Percentiles rank a stretch among this genome's conserved stretches.
These are phyloP conservation scores for Nevesoporus exiguus DNA, from an alignment of 768 basidiomycete genomes.

Conservation along the genomic window DNA sequence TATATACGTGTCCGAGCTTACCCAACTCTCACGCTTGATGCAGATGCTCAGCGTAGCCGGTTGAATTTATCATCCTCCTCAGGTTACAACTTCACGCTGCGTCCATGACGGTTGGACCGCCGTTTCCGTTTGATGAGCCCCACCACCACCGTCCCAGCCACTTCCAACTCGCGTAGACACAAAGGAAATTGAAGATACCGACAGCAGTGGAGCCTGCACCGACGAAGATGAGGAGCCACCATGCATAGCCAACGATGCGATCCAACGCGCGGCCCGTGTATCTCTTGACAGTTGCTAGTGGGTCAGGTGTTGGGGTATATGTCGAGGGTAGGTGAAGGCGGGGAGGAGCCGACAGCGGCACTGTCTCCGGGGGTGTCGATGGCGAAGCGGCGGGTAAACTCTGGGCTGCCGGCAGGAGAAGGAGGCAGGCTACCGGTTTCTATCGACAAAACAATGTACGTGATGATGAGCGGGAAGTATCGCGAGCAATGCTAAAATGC, in stretches of 20 bases:
- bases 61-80: background rate
- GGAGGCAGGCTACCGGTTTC: slow-evolving; percentile 85
- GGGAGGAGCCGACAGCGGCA: slow-evolving; percentile 30
- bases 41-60: background rate
- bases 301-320: slow-evolving; percentile 55
- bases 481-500: background rate
- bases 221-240: slow-evolving; percentile 71
- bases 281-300: slow-evolving; percentile 51
- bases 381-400: slow-evolving; percentile 19
- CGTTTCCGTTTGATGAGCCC: slow-evolving; percentile 10
- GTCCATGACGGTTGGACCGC: slow-evolving; percentile 4
- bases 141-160: slow-evolving; percentile 46
- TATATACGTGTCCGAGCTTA: too few species aligned
- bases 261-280: slow-evolving; percentile 66
- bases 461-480: background rate
- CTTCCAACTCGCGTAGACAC: slow-evolving; percentile 64
- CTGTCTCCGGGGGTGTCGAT: slow-evolving; percentile 24
- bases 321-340: slow-evolving; percentile 47
- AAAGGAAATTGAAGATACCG: slow-evolving; percentile 67
- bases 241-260: slow-evolving; percentile 70
- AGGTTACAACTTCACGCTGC: slow-evolving; percentile 9
- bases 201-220: slow-evolving; percentile 74
- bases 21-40: too few species aligned
- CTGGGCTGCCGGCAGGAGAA: slow-evolving; percentile 53
- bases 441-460: slow-evolving; percentile 21